These are phyloP conservation scores for Neurospora tetrasperma DNA, from an alignment of 495 filamentous ascomycete species.

Conservation along the genomic window DNA sequence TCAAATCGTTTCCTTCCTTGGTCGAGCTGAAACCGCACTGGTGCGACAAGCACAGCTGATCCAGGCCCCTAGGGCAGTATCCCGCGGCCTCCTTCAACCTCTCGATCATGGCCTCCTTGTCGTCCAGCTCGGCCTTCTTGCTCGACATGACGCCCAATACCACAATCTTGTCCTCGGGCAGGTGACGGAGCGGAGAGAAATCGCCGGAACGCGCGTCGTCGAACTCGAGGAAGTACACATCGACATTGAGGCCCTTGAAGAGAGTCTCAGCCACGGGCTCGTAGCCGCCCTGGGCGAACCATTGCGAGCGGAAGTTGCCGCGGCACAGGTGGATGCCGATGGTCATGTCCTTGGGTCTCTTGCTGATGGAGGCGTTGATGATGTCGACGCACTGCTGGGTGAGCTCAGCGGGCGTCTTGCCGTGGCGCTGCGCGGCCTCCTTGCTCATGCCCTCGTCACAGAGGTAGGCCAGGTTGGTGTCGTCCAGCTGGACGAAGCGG, in stretches of 20 bases:
- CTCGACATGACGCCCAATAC: conserved; percentile 57
- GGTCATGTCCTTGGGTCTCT: conserved; percentile 50
- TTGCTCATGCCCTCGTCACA: conserved; percentile 54
- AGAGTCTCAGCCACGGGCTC: conserved; percentile 56
- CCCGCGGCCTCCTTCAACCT: conserved; percentile 48
- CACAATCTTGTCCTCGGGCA: conserved; percentile 55
- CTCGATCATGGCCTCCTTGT: conserved; percentile 49
- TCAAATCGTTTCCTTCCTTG: conserved; percentile 50
- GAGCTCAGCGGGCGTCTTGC: conserved; percentile 43
- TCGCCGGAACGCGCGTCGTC: conserved; percentile 57
- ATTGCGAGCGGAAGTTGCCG: conserved; percentile 48
- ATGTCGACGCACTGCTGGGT: conserved; percentile 51
- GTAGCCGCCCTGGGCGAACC: conserved; percentile 58
- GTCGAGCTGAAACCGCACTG: conserved; percentile 63
- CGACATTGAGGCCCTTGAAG: conserved; percentile 53
- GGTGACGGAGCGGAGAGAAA: conserved; percentile 51
- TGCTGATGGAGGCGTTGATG: conserved; percentile 50
- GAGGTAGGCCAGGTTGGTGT: conserved; percentile 56
- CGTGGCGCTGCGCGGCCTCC: conserved; percentile 48
- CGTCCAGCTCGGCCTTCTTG: conserved; percentile 52
- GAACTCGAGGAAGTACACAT: conserved; percentile 61
- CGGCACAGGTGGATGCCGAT: conserved; percentile 58
- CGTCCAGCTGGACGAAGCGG: conserved; percentile 56
- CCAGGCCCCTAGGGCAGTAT: conserved; percentile 48
- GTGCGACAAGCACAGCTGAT: conserved; percentile 53